These are phyloP conservation scores for Saraca asoca DNA, from an alignment of 331 rosid genomes.

Conservation along the genomic window DNA sequence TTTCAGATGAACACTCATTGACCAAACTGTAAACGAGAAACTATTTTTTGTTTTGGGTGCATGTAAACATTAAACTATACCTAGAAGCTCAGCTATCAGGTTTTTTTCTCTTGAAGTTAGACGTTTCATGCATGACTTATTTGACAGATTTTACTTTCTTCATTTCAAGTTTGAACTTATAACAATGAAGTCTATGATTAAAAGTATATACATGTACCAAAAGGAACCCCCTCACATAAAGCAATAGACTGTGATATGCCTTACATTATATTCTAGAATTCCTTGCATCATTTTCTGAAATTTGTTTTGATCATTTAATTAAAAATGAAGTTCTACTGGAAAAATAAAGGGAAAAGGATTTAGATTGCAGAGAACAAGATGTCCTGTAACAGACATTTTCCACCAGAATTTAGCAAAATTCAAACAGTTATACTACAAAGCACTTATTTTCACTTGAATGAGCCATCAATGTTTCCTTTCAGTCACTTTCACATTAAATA, in stretches of 20 bases:
- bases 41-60: not conserved
- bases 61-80: not conserved
- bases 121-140: not conserved
- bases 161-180: not conserved
- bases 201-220: not conserved
- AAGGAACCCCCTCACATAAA: not conserved
- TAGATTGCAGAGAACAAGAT: not conserved
- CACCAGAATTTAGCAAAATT: not conserved
- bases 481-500: not conserved
- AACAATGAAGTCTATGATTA: not conserved
- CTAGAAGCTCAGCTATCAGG: not conserved
- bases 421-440: conserved; percentile 14
- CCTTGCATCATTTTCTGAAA: too few species aligned
- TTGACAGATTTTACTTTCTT: not conserved
- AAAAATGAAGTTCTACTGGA: conserved; percentile 4
- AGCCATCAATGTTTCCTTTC: not conserved
- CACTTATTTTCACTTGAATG: not conserved
- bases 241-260: too few species aligned
- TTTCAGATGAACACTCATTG: conserved; percentile 1
- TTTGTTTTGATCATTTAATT: not conserved
- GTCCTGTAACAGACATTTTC: conserved; percentile 2
- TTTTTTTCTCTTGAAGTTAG: not conserved
- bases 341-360: too few species aligned
- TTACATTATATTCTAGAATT: too few species aligned
- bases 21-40: not conserved